These are phyloP conservation scores for Trichophyton mentagrophytes DNA, from an alignment of 2,329 filamentous ascomycete genomes.

Conservation along the genomic window DNA sequence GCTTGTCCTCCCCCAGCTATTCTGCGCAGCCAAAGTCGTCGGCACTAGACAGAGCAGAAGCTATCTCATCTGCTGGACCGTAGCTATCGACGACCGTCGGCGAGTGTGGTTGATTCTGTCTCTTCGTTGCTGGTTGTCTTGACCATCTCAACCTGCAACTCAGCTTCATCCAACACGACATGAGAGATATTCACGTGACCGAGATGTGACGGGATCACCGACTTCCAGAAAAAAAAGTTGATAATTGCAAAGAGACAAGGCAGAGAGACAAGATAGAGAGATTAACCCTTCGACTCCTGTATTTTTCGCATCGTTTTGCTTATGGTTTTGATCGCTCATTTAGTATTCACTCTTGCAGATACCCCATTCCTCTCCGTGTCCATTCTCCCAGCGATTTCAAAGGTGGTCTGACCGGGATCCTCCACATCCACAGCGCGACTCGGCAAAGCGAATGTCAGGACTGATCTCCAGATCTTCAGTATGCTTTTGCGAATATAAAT, in stretches of 20 bases:
- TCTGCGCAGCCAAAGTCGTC: neutral
- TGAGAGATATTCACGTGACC: too few relatives aligned
- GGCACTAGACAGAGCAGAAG: neutral
- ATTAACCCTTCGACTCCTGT: neutral
- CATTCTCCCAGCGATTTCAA: neutral
- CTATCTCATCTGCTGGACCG: neutral
- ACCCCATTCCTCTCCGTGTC: neutral
- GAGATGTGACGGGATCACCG: too few relatives aligned
- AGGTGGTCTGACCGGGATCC: neutral
- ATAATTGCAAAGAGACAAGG: too few relatives aligned
- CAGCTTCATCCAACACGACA: too few relatives aligned
- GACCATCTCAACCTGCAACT: too few relatives aligned
- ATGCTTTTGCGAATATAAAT: slow-evolving; percentile 1
- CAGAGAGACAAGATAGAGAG: neutral
- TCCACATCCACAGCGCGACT: neutral
- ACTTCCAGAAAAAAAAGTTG: too few relatives aligned
- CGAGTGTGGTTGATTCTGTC: too few relatives aligned
- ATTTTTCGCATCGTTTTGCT: neutral
- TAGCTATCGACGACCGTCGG: neutral
- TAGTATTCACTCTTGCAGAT: neutral
- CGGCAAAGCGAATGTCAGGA: neutral
- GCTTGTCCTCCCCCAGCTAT: neutral
- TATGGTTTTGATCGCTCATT: neutral
- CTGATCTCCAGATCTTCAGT: neutral
- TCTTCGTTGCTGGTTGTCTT: too few relatives aligned